Percentiles rank a stretch among this genome's conserved stretches.
phyloP scores from a whole-genome alignment of 352 stramenopile species.

The Globisporangium irregulare region DNA sequence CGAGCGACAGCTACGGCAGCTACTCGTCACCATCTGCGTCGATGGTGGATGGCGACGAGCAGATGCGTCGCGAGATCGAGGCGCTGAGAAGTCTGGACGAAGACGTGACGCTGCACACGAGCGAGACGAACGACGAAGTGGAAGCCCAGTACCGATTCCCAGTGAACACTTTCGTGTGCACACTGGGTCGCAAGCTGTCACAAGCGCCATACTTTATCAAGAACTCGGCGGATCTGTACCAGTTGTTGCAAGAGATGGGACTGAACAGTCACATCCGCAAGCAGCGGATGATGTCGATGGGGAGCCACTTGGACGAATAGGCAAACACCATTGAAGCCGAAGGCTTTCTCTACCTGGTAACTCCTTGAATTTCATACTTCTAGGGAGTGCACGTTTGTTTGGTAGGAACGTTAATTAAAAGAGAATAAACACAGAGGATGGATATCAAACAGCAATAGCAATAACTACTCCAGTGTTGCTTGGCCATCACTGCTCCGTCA shows the following conservation, averaged over 20 bases:
- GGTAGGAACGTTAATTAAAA: not conserved
- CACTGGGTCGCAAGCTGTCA: slow-evolving; percentile 73
- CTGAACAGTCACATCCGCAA: slow-evolving; percentile 78
- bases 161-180: slow-evolving; percentile 86
- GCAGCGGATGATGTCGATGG: slow-evolving; percentile 64
- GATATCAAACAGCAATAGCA: no score
- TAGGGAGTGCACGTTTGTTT: not conserved
- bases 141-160: slow-evolving; percentile 67
- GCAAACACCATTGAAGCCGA: not conserved
- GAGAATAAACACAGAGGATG: not conserved
- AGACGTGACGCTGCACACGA: slow-evolving; percentile 20
- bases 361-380: not conserved
- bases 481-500: no score
- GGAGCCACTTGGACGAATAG: slow-evolving; percentile 23
- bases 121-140: slow-evolving; percentile 30
- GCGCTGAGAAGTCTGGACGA: slow-evolving; percentile 21
- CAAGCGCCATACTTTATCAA: slow-evolving; percentile 87
- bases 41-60: slow-evolving; percentile 18
- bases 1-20: slow-evolving; percentile 17
- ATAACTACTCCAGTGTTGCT: no score
- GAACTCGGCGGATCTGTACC: slow-evolving; percentile 82
- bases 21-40: slow-evolving; percentile 15
- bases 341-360: not conserved
- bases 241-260: slow-evolving; percentile 81
- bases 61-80: slow-evolving; percentile 19